Percentiles rank a stretch among this genome's conserved stretches.
Conservation (phyloP, 306 rosid genomes). For the Malus sylvestris region DNA sequence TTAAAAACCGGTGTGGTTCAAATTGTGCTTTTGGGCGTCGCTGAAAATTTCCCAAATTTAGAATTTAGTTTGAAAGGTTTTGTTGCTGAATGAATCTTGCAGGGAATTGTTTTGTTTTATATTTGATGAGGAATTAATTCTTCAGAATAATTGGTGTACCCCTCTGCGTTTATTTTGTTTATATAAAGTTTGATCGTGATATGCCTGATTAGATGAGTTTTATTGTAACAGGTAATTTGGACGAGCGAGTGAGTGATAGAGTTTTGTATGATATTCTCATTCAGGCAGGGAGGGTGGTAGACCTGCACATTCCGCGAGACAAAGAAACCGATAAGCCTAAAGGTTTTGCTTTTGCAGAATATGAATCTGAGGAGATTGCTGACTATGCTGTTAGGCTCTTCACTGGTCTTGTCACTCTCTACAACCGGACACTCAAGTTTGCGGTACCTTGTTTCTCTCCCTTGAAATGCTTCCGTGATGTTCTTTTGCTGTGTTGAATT, state of each 20-base stretch:
- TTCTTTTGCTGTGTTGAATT: neutral
- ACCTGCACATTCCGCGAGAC: slow-evolving; percentile 81
- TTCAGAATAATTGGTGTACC: neutral
- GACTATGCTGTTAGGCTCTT: slow-evolving; percentile 86
- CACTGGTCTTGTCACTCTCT: slow-evolving; percentile 81
- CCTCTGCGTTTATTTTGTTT: neutral
- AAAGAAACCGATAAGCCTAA: slow-evolving; percentile 71
- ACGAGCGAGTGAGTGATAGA: slow-evolving; percentile 87
- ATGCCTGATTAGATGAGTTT: slow-evolving; percentile 1
- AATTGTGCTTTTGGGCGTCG: neutral
- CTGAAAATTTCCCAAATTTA: neutral
- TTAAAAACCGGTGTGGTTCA: neutral
- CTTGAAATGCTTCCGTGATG: no score
- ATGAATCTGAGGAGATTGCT: slow-evolving; percentile 76
- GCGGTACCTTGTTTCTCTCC: slow-evolving; percentile 33
- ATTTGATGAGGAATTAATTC: neutral
- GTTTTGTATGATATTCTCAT: slow-evolving; percentile 81
- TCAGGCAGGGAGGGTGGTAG: slow-evolving; percentile 93
- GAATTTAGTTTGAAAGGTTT: neutral
- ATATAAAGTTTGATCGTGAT: neutral
- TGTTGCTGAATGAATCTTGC: neutral
- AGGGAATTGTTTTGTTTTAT: neutral
- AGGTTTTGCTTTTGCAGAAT: slow-evolving; percentile 89
- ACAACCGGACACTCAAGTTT: slow-evolving; percentile 75
- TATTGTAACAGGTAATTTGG: slow-evolving; percentile 63